Percentiles rank a stretch among this genome's conserved stretches.
Evolutionary conservation across 2,329 filamentous ascomycete species (phyloP).

Genomic region (Colletotrichum endophyticum): DNA sequence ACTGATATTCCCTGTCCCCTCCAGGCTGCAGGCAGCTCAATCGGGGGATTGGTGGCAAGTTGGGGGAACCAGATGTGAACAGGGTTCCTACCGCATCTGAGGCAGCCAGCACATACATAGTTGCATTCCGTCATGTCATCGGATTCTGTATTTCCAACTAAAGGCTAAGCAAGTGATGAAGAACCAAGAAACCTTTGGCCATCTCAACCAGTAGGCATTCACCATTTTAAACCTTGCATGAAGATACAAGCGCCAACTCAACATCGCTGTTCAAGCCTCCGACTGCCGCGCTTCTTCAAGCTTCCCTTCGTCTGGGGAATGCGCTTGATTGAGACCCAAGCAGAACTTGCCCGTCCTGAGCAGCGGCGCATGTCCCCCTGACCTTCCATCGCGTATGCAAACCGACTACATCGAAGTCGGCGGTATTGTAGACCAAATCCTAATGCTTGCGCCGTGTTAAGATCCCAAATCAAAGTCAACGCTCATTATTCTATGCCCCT

Average conservation of each 20-base stretch:
- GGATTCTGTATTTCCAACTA: background rate
- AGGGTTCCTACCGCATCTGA: background rate
- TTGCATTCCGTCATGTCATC: background rate
- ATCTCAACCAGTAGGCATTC: background rate
- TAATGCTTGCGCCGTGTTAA: slow-evolving; percentile 17
- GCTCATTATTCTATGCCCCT: slow-evolving; percentile 16
- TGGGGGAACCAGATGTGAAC: background rate
- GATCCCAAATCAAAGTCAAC: slow-evolving; percentile 1
- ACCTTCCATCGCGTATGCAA: slow-evolving; percentile 1
- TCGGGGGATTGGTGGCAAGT: background rate
- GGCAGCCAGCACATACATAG: background rate
- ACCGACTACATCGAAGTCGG: background rate
- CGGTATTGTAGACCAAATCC: slow-evolving; percentile 9
- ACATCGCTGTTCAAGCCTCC: background rate
- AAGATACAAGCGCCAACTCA: slow-evolving; percentile 1
- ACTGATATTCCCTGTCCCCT: background rate
- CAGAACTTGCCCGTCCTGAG: background rate
- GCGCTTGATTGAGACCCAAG: background rate
- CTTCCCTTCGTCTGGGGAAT: background rate
- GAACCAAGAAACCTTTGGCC: background rate
- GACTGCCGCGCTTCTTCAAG: background rate
- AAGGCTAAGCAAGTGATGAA: background rate
- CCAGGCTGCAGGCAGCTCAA: background rate
- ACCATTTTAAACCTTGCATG: background rate
- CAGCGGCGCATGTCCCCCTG: background rate